A percentile compares a stretch with the other conserved stretches of the same genome.
phyloP scores from a whole-genome alignment of 805 yeast species.

The Sugiyamaella smithiae region DNA sequence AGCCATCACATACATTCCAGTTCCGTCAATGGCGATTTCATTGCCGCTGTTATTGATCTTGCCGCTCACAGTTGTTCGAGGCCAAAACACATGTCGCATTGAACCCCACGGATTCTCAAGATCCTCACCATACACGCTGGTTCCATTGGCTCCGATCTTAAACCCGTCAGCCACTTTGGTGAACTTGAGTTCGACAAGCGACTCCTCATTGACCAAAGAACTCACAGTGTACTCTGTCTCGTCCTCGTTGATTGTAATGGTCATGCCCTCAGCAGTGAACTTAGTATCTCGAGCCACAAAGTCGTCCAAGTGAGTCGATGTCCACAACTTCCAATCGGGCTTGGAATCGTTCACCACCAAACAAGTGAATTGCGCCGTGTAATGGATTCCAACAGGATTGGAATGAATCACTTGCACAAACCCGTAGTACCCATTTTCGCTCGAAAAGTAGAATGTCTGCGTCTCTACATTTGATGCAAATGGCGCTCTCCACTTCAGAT shows the following conservation, averaged over 20 bases:
- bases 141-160: conserved; percentile 86
- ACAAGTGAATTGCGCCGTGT: conserved; percentile 89
- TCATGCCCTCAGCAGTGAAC: conserved; percentile 67
- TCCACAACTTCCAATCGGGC: conserved; percentile 66
- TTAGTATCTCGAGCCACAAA: conserved; percentile 69
- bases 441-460: conserved; percentile 82
- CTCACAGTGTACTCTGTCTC: conserved; percentile 48
- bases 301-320: conserved; percentile 83
- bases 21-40: conserved; percentile 33
- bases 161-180: conserved; percentile 68
- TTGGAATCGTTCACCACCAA: conserved; percentile 62
- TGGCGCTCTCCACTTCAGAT: conserved; percentile 74
- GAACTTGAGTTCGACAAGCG: conserved; percentile 66
- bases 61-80: conserved; percentile 74
- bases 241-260: conserved; percentile 58
- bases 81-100: conserved; percentile 97
- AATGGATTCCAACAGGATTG: conserved; percentile 78
- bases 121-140: conserved; percentile 83
- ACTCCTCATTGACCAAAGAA: conserved; percentile 57
- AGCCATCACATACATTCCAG: conserved; percentile 90
- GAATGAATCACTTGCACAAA: conserved; percentile 96
- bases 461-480: conserved; percentile 90
- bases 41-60: conserved; percentile 47
- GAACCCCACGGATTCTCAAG: conserved; percentile 88
- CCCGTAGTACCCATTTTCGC: conserved; percentile 64